These are phyloP conservation scores for Plasmodium gonderi DNA, from an alignment of 169 alveolate genomes.

Conservation along the genomic window DNA sequence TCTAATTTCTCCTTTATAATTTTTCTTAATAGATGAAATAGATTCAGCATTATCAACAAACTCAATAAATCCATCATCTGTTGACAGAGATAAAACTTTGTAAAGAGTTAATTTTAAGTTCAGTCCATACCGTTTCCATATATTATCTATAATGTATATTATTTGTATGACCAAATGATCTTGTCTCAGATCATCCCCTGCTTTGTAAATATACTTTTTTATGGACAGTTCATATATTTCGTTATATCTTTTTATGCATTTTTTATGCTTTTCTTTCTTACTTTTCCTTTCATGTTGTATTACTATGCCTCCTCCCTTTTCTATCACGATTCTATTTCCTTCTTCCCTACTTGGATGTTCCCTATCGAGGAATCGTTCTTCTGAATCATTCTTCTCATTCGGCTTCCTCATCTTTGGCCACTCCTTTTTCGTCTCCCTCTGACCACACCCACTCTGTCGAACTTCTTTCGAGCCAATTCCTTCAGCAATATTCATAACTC, in stretches of 20 bases:
- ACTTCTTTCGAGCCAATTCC: too few species aligned
- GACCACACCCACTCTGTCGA: too few species aligned
- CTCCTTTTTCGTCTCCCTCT: too few species aligned
- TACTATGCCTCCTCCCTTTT: background rate
- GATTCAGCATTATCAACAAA: conserved; percentile 76
- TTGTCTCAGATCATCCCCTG: conserved; percentile 97
- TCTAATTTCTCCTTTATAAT: conserved; percentile 75
- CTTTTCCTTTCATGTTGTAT: background rate
- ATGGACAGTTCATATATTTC: conserved; percentile 59
- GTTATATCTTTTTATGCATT: conserved; percentile 31
- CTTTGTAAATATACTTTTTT: conserved; percentile 88
- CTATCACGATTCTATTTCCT: too few species aligned
- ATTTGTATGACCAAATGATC: conserved; percentile 94
- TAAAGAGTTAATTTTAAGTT: conserved; percentile 91
- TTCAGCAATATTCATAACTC: too few species aligned
- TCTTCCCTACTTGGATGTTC: too few species aligned
- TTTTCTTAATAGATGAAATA: conserved; percentile 54
- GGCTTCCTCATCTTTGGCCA: too few species aligned
- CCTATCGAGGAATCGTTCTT: too few species aligned
- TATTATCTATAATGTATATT: conserved; percentile 89
- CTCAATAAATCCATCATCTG: conserved; percentile 89
- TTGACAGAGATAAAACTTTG: conserved; percentile 85
- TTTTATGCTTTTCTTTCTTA: background rate
- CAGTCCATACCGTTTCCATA: conserved; percentile 92
- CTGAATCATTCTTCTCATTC: too few species aligned